phyloP scores from a whole-genome alignment of 2,329 filamentous ascomycete species.

The Amauroascus niger region DNA sequence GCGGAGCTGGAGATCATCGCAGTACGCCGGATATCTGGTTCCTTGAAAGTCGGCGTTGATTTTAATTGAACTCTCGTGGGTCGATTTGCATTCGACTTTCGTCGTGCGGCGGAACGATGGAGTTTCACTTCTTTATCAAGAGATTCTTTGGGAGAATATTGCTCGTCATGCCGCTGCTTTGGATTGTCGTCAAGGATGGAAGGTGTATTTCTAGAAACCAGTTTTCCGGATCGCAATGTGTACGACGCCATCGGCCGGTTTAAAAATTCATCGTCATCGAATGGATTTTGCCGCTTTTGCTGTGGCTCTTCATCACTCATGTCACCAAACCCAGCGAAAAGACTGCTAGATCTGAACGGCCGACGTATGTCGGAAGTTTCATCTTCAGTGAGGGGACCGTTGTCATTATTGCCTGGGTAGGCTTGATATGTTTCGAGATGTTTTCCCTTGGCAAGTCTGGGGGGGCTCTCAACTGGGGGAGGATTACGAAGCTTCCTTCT shows the following conservation, averaged over 20 bases:
- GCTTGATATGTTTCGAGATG: slow-evolving; percentile 47
- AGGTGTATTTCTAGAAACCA: slow-evolving; percentile 31
- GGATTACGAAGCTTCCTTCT: slow-evolving; percentile 23
- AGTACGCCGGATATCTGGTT: slow-evolving; percentile 61
- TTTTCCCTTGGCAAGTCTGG: slow-evolving; percentile 22
- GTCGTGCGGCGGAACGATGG: slow-evolving; percentile 13
- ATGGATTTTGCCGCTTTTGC: slow-evolving; percentile 26
- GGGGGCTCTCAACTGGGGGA: slow-evolving; percentile 38
- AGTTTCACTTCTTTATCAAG: slow-evolving; percentile 9
- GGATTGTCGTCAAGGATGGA: slow-evolving; percentile 27
- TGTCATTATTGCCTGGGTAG: slow-evolving; percentile 72
- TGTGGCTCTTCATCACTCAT: slow-evolving; percentile 45
- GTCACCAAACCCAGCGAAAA: slow-evolving; percentile 78
- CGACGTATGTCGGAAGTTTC: slow-evolving; percentile 51
- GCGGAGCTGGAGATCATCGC: slow-evolving; percentile 74
- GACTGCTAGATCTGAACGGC: slow-evolving; percentile 66
- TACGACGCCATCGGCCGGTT: slow-evolving; percentile 39
- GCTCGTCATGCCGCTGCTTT: slow-evolving; percentile 31
- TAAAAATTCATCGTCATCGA: slow-evolving; percentile 38
- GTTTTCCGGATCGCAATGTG: slow-evolving; percentile 34
- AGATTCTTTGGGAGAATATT: slow-evolving; percentile 19
- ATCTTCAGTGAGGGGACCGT: slow-evolving; percentile 55
- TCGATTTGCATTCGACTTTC: slow-evolving; percentile 16
- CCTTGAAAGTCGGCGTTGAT: slow-evolving; percentile 37
- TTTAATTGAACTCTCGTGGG: slow-evolving; percentile 33